phyloP scores from a whole-genome alignment of 495 filamentous ascomycete species.

The Penicillium dipodomyicola region DNA sequence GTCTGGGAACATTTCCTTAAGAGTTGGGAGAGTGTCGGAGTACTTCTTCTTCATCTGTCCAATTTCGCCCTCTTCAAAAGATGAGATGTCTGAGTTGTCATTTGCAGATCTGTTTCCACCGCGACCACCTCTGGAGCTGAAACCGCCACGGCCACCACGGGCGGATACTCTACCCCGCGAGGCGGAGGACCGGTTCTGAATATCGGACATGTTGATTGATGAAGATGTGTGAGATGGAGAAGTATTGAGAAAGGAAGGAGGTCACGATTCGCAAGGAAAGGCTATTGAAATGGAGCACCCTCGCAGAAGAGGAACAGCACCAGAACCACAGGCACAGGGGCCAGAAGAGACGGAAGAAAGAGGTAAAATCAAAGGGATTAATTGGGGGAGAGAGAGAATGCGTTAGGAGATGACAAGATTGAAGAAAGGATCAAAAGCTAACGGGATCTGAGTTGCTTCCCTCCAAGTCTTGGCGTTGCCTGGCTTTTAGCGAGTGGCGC shows the following conservation, averaged over 20 bases:
- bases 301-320: constrained; percentile 44
- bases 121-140: constrained; percentile 69
- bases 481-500: constrained; percentile 40
- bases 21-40: constrained; percentile 63
- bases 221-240: constrained; percentile 38
- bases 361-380: constrained; percentile 28
- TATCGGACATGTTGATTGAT: constrained; percentile 78
- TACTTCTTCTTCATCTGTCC: constrained; percentile 89
- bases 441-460: constrained; percentile 34
- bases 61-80: constrained; percentile 81
- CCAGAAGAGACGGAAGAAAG: constrained; percentile 37
- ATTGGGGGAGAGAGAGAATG: constrained; percentile 31
- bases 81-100: constrained; percentile 52
- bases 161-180: constrained; percentile 76
- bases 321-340: constrained; percentile 40
- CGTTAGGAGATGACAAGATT: constrained; percentile 20
- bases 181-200: constrained; percentile 73
- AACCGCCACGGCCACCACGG: constrained; percentile 81
- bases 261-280: constrained; percentile 35
- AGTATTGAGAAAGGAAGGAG: constrained; percentile 31
- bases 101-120: constrained; percentile 66
- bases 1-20: constrained; percentile 88
- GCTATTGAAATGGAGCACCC: constrained; percentile 31
- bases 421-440: constrained; percentile 33
- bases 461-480: constrained; percentile 31